A percentile compares a stretch with the other conserved stretches of the same genome.
Evolutionary conservation across 768 basidiomycete species (phyloP).

Genomic region (Nevesoporus exiguus): DNA sequence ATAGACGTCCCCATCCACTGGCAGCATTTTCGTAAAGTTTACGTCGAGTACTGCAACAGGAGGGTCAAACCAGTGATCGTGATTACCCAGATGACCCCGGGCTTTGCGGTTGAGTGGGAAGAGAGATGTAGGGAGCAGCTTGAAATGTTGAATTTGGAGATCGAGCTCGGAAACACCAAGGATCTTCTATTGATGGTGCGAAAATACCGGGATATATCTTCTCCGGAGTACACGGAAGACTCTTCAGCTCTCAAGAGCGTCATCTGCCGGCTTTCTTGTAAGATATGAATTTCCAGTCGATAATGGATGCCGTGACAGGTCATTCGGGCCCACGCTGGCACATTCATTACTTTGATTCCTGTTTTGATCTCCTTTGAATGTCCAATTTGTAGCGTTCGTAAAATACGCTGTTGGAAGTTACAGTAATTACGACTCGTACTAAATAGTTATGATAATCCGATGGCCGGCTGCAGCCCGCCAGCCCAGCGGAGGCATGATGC

Average conservation of each 20-base stretch:
- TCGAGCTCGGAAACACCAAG: background rate
- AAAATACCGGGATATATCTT: slow-evolving; percentile 10
- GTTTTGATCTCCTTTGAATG: background rate
- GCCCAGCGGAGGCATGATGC: background rate
- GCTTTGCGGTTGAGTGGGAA: slow-evolving; percentile 14
- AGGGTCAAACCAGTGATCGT: slow-evolving; percentile 26
- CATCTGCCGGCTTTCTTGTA: slow-evolving; percentile 15
- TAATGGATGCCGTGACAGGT: background rate
- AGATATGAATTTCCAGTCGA: background rate
- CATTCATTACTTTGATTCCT: background rate
- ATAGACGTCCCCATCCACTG: slow-evolving; percentile 26
- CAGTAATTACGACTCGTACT: background rate
- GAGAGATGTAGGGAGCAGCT: slow-evolving; percentile 21
- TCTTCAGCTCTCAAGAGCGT: slow-evolving; percentile 16
- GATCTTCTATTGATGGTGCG: slow-evolving; percentile 17
- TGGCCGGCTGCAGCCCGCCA: background rate
- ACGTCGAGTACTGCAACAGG: slow-evolving; percentile 23
- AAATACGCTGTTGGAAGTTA: background rate
- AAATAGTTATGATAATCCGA: background rate
- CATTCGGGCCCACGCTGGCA: background rate
- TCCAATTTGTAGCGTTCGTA: background rate
- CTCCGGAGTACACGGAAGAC: slow-evolving; percentile 20
- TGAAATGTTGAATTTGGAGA: slow-evolving; percentile 5
- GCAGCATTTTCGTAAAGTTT: slow-evolving; percentile 26
- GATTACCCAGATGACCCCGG: slow-evolving; percentile 24